phyloP scores from a whole-genome alignment of 768 basidiomycete species.

The Mrakia frigida region DNA sequence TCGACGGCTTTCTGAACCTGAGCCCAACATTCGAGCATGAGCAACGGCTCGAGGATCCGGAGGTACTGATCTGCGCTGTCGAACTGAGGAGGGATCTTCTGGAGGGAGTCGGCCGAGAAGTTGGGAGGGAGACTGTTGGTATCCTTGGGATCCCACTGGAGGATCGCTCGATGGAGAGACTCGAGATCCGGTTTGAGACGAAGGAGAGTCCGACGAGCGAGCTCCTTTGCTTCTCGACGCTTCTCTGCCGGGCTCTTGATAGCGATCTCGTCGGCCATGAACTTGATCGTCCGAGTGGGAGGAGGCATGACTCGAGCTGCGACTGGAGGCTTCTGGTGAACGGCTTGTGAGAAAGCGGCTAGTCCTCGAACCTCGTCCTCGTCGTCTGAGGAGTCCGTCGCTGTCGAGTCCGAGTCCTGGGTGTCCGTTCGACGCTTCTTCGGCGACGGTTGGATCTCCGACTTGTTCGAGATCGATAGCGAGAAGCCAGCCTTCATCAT shows the following conservation, averaged over 20 bases:
- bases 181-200: constrained; percentile 79
- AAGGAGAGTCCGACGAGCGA: constrained; percentile 58
- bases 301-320: constrained; percentile 1
- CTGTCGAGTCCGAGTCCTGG: constrained; percentile 25
- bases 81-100: constrained; percentile 62
- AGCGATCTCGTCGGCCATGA: constrained; percentile 46
- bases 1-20: constrained; percentile 76
- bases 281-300: constrained; percentile 30
- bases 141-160: constrained; percentile 72
- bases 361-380: constrained; percentile 22
- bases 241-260: constrained; percentile 48
- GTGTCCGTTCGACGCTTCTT: constrained; percentile 24
- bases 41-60: constrained; percentile 71
- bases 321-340: neutral
- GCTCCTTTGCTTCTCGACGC: constrained; percentile 55
- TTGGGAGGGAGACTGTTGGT: constrained; percentile 18
- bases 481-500: constrained; percentile 22
- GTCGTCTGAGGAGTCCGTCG: constrained; percentile 25
- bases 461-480: constrained; percentile 11
- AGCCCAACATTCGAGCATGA: constrained; percentile 85
- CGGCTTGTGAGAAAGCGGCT: constrained; percentile 8
- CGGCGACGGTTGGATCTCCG: neutral
- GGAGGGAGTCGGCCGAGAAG: constrained; percentile 22
- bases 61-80: constrained; percentile 61
- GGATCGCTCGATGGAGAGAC: constrained; percentile 64